Evolutionary conservation across 2,329 filamentous ascomycete species (phyloP), one percentile per base, ranked within the genome.

Genomic region (Fusarium humuli): DNA sequence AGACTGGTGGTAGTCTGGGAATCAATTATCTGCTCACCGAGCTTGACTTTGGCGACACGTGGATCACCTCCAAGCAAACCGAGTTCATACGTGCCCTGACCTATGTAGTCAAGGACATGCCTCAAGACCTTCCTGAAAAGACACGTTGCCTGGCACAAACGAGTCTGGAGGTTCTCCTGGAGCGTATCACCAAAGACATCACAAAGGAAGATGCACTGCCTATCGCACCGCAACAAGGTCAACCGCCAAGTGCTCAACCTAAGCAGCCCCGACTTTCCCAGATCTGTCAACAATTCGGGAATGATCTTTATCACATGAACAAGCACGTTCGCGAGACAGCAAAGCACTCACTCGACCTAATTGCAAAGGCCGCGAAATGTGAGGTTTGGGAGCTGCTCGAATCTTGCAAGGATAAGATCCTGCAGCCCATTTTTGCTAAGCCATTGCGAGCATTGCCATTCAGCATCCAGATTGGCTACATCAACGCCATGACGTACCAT

Each of bases 41-140:
- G 72, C 84, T 98, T 58, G 90, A 95, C 56, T 86, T 99, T 48
- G 94, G 94, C 44, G 92, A 97, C 75, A 79, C 84, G 2, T 99
- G 96, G 94, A 85, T 99, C 34, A 86, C 89, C 22, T 88, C 91
- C 14, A 92, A 94, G 73, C 94, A 98, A 77, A 88, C 92, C 56
- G 94, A 98, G 62, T 94, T 98, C 73, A 91, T 96, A 62, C 90
- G 93, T 54, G 93, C 94, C n/a, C 84, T 99, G 58, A 91, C 97
- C 81, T 98, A 97, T 80, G 94, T 99, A 70, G 94, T 99, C 83
- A 99, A 99, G 81, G 96, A 99, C 77, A 98, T 98, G 87, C 96
- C 97, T 0, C 88, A 93, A 58, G 96, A 99, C 78, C 86, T 99
- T 2, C 95, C 97, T 3, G 94, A 97, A 60, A 94, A 92, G 76